Percentiles rank a stretch among this genome's conserved stretches.
Conservation (phyloP, 139 green algal species). For the Coccomyxa sp. region DNA sequence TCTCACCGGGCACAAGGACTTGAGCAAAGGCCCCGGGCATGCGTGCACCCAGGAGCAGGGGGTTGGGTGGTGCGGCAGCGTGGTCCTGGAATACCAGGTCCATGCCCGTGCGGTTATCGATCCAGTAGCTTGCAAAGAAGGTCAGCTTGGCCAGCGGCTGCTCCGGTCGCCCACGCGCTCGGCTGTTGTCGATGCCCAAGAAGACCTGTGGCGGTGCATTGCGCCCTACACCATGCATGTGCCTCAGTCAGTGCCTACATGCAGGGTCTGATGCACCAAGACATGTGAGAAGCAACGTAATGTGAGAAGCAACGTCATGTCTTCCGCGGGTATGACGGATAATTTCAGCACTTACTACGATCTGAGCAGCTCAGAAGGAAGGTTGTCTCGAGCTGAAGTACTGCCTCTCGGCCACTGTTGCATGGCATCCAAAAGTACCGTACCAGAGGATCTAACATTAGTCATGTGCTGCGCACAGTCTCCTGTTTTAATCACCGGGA, state of each 20-base stretch:
- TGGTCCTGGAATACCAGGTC: slow-evolving; percentile 70
- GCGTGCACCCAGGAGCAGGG: slow-evolving; percentile 26
- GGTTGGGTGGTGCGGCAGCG: slow-evolving; percentile 13
- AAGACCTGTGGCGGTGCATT: slow-evolving; percentile 37
- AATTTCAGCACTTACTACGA: no score
- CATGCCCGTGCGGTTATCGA: slow-evolving; percentile 78
- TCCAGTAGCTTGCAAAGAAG: slow-evolving; percentile 65
- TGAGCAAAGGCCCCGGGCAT: slow-evolving; percentile 35
- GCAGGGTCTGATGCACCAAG: not conserved
- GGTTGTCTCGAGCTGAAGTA: no score
- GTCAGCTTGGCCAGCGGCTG: slow-evolving; percentile 39
- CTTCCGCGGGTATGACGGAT: no score
- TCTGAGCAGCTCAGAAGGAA: no score
- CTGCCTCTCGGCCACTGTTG: no score
- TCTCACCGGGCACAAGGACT: slow-evolving; percentile 34
- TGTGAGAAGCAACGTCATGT: no score
- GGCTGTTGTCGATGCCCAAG: slow-evolving; percentile 58
- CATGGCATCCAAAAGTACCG: no score
- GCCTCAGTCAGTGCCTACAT: not conserved
- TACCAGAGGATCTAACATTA: no score
- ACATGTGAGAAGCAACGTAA: no score
- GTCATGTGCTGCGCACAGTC: not conserved
- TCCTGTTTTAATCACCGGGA: not conserved
- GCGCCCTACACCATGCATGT: not conserved
- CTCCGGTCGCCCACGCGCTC: slow-evolving; percentile 13